Conservation (phyloP, 768 basidiomycete genomes). For the Leccinum sublutescens region DNA sequence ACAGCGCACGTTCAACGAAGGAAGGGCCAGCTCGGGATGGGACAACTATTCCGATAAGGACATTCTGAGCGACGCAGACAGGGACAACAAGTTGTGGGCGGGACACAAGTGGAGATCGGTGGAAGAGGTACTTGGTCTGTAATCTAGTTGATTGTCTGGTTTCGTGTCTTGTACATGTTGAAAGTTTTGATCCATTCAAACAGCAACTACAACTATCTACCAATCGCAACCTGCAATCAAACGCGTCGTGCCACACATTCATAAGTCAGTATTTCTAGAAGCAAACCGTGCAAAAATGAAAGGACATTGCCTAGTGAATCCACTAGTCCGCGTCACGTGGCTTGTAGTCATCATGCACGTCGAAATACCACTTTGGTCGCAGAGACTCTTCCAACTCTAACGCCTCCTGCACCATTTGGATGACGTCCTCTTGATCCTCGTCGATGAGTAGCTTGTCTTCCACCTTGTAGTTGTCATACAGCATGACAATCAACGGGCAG, state of each 20-base stretch:
- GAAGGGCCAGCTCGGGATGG: conserved; percentile 36
- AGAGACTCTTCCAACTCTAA: neutral
- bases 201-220: neutral
- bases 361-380: neutral
- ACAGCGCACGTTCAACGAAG: conserved; percentile 29
- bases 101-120: conserved; percentile 35
- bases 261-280: neutral
- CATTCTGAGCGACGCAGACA: conserved; percentile 29
- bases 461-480: conserved; percentile 1
- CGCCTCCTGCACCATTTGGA: neutral
- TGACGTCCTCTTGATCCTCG: neutral
- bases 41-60: conserved; percentile 30
- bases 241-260: too few species aligned
- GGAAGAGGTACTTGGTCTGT: conserved; percentile 28
- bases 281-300: neutral
- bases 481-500: neutral
- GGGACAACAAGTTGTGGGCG: conserved; percentile 33
- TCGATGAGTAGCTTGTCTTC: neutral
- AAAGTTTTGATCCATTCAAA: neutral
- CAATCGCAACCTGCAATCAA: too few species aligned
- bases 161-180: neutral
- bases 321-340: neutral
- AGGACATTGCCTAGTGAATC: neutral
- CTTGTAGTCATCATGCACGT: neutral
- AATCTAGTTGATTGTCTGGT: neutral